phyloP scores from a whole-genome alignment of 2,329 filamentous ascomycete genomes.

The Didymella keratinophila region DNA sequence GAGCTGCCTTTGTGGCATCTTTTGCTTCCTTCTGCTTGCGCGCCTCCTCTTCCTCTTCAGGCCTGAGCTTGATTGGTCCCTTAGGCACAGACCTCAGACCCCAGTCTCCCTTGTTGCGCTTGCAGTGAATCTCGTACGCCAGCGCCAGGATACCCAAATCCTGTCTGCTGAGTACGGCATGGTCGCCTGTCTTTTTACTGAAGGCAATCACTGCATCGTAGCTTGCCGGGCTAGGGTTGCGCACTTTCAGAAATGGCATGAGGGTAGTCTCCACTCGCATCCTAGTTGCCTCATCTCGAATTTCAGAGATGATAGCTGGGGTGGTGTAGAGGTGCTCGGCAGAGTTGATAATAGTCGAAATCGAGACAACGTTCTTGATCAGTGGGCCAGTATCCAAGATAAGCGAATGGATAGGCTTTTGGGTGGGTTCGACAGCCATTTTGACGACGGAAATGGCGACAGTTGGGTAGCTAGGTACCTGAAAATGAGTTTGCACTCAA shows the following conservation, averaged over 20 bases:
- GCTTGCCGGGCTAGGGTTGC: constrained; percentile 77
- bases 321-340: constrained; percentile 73
- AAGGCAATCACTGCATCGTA: constrained; percentile 83
- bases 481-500: constrained; percentile 1
- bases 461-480: constrained; percentile 13
- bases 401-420: constrained; percentile 80
- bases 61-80: constrained; percentile 74
- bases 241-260: constrained; percentile 81
- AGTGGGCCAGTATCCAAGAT: constrained; percentile 91
- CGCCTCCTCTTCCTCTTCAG: constrained; percentile 35
- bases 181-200: constrained; percentile 86
- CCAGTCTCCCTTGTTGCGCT: constrained; percentile 90
- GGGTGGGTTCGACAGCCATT: constrained; percentile 36
- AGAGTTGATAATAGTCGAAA: constrained; percentile 80
- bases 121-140: constrained; percentile 92
- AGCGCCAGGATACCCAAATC: constrained; percentile 91
- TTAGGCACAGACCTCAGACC: constrained; percentile 78
- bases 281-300: constrained; percentile 82
- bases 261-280: constrained; percentile 83
- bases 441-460: constrained; percentile 20
- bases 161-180: constrained; percentile 83
- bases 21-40: constrained; percentile 28
- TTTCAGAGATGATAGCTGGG: constrained; percentile 85
- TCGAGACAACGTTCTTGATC: constrained; percentile 88
- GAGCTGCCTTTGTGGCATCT: constrained; percentile 17